A percentile compares a stretch with the other conserved stretches of the same genome.
phyloP scores from a whole-genome alignment of 1,284 basidiomycete species.

The Ganoderma boninense region DNA sequence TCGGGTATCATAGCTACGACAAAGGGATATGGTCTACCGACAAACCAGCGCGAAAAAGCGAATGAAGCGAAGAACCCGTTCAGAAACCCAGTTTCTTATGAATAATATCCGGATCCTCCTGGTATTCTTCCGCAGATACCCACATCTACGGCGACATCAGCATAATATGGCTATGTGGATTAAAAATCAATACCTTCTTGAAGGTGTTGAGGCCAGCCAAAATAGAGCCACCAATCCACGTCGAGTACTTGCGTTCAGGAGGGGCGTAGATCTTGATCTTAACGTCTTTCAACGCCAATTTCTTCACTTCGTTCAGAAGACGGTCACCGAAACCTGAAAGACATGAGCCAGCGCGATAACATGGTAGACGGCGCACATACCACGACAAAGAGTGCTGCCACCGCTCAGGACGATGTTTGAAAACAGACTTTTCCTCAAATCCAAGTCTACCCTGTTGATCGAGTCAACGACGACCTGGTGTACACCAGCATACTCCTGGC shows the following conservation, averaged over 20 bases:
- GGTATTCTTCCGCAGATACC: conserved; percentile 99
- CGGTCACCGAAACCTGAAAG: conserved; percentile 92
- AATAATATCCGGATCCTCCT: conserved; percentile 98
- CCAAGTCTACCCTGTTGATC: conserved; percentile 86
- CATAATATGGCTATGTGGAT: background rate
- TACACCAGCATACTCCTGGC: conserved; percentile 95
- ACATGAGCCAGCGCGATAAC: conserved; percentile 8
- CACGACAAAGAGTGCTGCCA: conserved; percentile 94
- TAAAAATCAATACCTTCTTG: conserved; percentile 78
- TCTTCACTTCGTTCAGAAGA: conserved; percentile 95
- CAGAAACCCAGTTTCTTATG: conserved; percentile 90
- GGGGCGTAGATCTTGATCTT: conserved; percentile 99
- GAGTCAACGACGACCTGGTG: conserved; percentile 96
- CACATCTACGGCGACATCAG: conserved; percentile 76
- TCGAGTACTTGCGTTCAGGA: conserved; percentile 99
- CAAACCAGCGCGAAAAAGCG: conserved; percentile 31
- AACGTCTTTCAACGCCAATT: conserved; percentile 94
- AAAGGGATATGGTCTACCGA: conserved; percentile 38
- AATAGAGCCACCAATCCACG: conserved; percentile 99
- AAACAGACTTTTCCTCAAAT: conserved; percentile 94
- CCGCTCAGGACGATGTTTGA: conserved; percentile 97
- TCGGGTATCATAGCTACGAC: conserved; percentile 43
- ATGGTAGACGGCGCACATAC: conserved; percentile 50
- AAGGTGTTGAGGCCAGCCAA: conserved; percentile 96
- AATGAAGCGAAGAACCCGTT: conserved; percentile 28